Evolutionary conservation across 192 early-diverging fungal species (phyloP), one percentile per base, ranked within the genome.

Genomic region (Helicostylum pulchrum): DNA sequence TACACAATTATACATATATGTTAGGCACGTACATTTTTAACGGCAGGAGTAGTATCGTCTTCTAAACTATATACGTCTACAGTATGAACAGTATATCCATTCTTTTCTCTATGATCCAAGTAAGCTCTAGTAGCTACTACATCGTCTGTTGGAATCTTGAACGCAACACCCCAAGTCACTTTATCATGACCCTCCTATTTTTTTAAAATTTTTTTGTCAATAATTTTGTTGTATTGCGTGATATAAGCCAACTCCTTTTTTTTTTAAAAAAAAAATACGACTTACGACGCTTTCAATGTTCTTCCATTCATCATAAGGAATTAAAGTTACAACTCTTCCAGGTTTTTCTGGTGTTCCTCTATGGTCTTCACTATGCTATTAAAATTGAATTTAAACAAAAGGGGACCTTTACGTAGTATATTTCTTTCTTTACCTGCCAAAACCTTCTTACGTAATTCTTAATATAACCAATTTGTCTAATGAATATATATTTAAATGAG

Each of bases 91-190:
- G 83, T 75, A 62, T 97, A 97, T 3, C 95, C 95, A 66, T 92
- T 90, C 81, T 92, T 94, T 80, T 97, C 95, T 30, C 95, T 79
- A 70, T 90, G 85, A 60, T 94, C 93, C 51, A 97, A 69, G 48
- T 94, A 90, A 19, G 76, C 78, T 34, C 80, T 78, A 6, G 94
- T 92, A 15, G 73, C 68, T 60, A 78, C 80, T 19, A 87, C 87
- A 52, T 89, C 80, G 30, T 74, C 77, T 30, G 77, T 72, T 20
- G 83, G 73, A 4, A 97, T 87, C 65, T 87, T 89, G 72, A 89
- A 94, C 0, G 90, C 92, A 21, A 94, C 78, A 44, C 92, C 94
- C 91, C 92, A 90, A 44, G 86, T 87, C 30, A 85, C 80, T 30
- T 64, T 75, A 53, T 80, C 69, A n/a, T 83, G 69, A 34, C 73